These are phyloP conservation scores for Yamadazyma blattariae DNA, from an alignment of 1,139 yeast genomes.

Conservation along the genomic window DNA sequence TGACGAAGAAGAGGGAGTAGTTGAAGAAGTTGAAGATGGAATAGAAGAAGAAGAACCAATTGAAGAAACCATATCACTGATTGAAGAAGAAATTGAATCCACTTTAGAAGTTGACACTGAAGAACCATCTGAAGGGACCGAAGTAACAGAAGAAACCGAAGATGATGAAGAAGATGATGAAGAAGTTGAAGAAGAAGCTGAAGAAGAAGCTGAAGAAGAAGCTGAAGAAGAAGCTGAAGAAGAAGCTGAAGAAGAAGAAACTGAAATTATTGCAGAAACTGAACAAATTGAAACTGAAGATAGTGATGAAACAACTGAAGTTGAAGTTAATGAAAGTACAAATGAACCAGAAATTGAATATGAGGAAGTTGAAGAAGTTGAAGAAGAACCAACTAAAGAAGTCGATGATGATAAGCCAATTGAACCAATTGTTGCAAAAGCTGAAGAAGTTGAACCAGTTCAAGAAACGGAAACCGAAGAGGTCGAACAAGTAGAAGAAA, in stretches of 20 bases:
- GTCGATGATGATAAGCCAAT: conserved; percentile 1
- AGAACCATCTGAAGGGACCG: conserved; percentile 2
- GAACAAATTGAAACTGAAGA: conserved; percentile 4
- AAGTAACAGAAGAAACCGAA: neutral
- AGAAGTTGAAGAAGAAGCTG: conserved; percentile 6
- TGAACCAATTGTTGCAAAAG: conserved; percentile 2
- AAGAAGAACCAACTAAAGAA: conserved; percentile 1
- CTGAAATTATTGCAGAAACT: conserved; percentile 1
- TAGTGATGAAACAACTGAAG: neutral
- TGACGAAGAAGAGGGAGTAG: conserved; percentile 5
- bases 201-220: conserved; percentile 2
- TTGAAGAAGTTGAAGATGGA: conserved; percentile 5
- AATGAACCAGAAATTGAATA: conserved; percentile 1
- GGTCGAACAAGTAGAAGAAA: conserved; percentile 1
- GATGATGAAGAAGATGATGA: conserved; percentile 3
- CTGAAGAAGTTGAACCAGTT: conserved; percentile 2
- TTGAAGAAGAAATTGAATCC: conserved; percentile 2
- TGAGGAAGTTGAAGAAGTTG: conserved; percentile 1
- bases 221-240: conserved; percentile 1
- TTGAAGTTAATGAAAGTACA: neutral
- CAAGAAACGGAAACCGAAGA: conserved; percentile 4
- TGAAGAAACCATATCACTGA: no score
- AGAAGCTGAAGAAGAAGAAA: conserved; percentile 1
- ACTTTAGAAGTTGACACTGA: conserved; percentile 3
- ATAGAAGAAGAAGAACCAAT: conserved; percentile 3